phyloP scores from a whole-genome alignment of 202 grass and related monocot species.

The Zoysia matrella region DNA sequence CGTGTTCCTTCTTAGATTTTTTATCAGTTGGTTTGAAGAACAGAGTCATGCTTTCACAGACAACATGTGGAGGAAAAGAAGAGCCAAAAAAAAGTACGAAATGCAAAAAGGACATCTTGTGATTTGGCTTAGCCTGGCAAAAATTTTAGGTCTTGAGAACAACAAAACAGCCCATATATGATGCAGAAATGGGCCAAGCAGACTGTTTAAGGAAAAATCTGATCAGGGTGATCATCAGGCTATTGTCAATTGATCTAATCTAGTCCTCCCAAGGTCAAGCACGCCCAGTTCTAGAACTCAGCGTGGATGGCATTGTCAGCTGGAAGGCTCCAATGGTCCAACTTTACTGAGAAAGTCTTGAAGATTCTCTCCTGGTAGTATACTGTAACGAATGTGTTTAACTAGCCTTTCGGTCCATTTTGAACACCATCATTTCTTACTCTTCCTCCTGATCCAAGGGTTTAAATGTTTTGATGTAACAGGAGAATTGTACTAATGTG shows the following conservation, averaged over 20 bases:
- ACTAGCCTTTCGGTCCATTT: neutral
- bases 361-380: neutral
- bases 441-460: conserved; percentile 3
- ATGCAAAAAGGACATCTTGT: neutral
- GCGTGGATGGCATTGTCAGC: neutral
- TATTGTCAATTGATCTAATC: neutral
- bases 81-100: neutral
- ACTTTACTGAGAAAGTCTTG: conserved; percentile 4
- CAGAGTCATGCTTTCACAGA: neutral
- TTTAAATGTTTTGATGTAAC: neutral
- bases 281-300: neutral
- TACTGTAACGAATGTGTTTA: conserved; percentile 6
- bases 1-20: neutral
- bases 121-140: neutral
- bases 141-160: neutral
- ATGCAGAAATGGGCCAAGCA: neutral
- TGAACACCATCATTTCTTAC: neutral
- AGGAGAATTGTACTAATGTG: neutral
- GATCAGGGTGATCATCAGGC: neutral
- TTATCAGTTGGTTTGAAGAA: neutral
- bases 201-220: conserved; percentile 21
- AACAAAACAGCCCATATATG: neutral
- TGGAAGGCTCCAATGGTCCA: conserved; percentile 5
- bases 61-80: neutral
- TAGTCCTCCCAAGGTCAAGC: conserved; percentile 24